Percentiles rank a stretch among this genome's conserved stretches.
Evolutionary conservation across 2,329 filamentous ascomycete species (phyloP).

Genomic region (Apiospora phragmitis): DNA sequence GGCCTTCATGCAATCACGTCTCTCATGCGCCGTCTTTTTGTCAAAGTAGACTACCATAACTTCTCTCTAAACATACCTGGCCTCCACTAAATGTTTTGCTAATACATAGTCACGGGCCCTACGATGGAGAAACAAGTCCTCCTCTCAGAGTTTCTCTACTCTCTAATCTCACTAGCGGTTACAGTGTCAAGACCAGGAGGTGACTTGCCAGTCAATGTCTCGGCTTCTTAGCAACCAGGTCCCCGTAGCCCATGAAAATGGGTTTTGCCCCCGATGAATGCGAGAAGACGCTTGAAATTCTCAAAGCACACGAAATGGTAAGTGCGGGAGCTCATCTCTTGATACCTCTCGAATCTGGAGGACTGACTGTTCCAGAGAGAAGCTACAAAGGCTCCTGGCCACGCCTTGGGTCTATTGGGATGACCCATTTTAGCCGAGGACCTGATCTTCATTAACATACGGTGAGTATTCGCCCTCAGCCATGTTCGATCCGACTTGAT

Average conservation of each 20-base stretch:
- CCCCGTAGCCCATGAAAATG: not conserved
- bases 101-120: no score
- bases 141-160: no score
- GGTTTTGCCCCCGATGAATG: not conserved
- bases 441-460: not conserved
- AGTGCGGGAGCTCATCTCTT: not conserved
- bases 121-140: no score
- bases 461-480: not conserved
- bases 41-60: no score
- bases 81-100: no score
- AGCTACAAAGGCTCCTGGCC: not conserved
- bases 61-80: no score
- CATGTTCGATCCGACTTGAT: no score
- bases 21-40: no score
- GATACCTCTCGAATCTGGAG: no score
- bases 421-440: not conserved
- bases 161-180: no score
- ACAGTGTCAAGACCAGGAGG: not conserved
- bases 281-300: not conserved
- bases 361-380: not conserved
- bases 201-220: not conserved
- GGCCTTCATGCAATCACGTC: no score
- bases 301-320: not conserved
- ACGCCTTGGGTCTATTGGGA: not conserved
- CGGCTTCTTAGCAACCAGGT: not conserved